phyloP scores from a whole-genome alignment of 768 basidiomycete genomes.

The Russula olivacea region DNA sequence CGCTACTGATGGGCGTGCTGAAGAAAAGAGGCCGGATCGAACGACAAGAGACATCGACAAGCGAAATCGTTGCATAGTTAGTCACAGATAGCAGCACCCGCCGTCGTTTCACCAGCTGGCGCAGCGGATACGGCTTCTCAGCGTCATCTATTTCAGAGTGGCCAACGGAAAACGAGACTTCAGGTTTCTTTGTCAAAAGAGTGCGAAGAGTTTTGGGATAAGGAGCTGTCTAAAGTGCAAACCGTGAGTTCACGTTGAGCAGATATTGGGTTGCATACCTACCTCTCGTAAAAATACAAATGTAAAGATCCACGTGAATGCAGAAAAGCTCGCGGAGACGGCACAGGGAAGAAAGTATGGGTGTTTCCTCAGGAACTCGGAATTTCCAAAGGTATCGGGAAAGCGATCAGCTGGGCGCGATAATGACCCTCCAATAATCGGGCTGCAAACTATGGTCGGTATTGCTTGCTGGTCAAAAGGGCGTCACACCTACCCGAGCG shows the following conservation, averaged over 20 bases:
- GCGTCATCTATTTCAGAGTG: constrained; percentile 16
- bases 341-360: constrained; percentile 74
- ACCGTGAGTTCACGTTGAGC: not conserved
- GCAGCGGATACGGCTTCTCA: constrained; percentile 44
- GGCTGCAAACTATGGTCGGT: constrained; percentile 36
- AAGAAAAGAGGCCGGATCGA: constrained; percentile 66
- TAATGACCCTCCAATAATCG: constrained; percentile 60
- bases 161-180: not conserved
- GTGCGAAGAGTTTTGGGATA: constrained; percentile 15
- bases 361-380: constrained; percentile 54
- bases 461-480: not conserved
- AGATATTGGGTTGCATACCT: constrained; percentile 27
- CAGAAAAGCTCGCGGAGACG: constrained; percentile 56
- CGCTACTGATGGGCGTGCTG: constrained; percentile 59
- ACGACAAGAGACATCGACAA: constrained; percentile 61
- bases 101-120: constrained; percentile 41
- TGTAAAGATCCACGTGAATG: constrained; percentile 47
- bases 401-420: constrained; percentile 64
- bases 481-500: constrained; percentile 39
- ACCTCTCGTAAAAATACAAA: constrained; percentile 55
- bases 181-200: constrained; percentile 6
- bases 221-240: constrained; percentile 17
- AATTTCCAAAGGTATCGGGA: constrained; percentile 51
- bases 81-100: constrained; percentile 53
- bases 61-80: constrained; percentile 62